These are phyloP conservation scores for Straminergon stramineum DNA, from an alignment of 225 moss, liverwort and hornwort species.

Conservation along the genomic window DNA sequence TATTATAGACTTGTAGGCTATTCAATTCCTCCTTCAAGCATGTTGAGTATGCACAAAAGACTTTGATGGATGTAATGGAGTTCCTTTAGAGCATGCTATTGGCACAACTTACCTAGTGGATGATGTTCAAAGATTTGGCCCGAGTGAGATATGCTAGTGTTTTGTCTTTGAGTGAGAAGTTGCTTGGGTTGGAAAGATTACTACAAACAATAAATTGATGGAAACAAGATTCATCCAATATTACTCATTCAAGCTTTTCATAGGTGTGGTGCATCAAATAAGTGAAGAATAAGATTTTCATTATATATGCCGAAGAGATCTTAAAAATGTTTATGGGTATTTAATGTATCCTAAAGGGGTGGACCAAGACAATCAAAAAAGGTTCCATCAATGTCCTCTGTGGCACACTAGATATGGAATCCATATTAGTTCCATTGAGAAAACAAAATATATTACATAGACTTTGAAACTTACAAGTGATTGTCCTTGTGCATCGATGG, in stretches of 20 bases:
- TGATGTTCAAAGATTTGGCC: neutral
- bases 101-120: neutral
- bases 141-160: neutral
- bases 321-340: neutral
- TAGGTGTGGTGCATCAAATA: neutral
- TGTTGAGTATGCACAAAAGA: neutral
- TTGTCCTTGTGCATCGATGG: neutral
- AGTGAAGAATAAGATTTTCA: neutral
- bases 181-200: neutral
- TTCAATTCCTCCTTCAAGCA: neutral
- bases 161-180: neutral
- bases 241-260: neutral
- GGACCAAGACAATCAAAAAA: neutral
- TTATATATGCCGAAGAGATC: neutral
- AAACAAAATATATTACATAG: neutral
- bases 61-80: neutral
- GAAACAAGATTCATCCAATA: neutral
- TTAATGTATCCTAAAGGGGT: neutral
- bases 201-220: neutral
- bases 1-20: fast-evolving
- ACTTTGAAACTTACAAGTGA: neutral
- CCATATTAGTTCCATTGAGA: neutral
- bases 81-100: neutral
- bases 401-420: neutral
- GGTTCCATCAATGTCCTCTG: neutral